Evolutionary conservation across 768 basidiomycete species (phyloP).

Genomic region (Leucogyrophana mollusca): DNA sequence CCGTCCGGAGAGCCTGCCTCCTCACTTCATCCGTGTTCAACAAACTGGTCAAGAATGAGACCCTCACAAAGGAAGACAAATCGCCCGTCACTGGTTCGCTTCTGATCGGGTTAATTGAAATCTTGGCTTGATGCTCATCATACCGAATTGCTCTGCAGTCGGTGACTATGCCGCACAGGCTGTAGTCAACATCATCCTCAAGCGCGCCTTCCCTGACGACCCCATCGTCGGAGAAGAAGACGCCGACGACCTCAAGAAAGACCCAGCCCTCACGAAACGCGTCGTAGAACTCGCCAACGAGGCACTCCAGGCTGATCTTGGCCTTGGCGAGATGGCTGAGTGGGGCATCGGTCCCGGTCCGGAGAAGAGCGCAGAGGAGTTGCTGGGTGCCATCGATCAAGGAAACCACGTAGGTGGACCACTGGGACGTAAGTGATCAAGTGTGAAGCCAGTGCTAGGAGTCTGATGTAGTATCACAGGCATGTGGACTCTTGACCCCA

Average conservation of each 20-base stretch:
- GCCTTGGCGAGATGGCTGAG: constrained; percentile 50
- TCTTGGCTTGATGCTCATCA: constrained; percentile 2
- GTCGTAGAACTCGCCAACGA: constrained; percentile 85
- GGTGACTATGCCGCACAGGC: constrained; percentile 95
- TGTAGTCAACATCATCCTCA: constrained; percentile 80
- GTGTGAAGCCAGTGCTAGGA: constrained; percentile 1
- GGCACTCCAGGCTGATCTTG: constrained; percentile 56
- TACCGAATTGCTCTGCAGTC: constrained; percentile 43
- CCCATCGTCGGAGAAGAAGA: constrained; percentile 96
- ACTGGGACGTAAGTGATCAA: constrained; percentile 62
- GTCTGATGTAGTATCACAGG: constrained; percentile 38
- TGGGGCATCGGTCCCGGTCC: constrained; percentile 75
- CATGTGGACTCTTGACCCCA: constrained; percentile 87
- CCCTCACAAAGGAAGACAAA: constrained; percentile 87
- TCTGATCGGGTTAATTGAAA: not conserved
- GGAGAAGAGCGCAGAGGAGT: constrained; percentile 49
- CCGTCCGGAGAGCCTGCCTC: constrained; percentile 83
- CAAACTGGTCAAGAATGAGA: constrained; percentile 81
- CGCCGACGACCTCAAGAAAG: constrained; percentile 67
- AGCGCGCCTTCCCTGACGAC: constrained; percentile 76
- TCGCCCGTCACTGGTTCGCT: constrained; percentile 80
- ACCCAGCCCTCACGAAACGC: constrained; percentile 48
- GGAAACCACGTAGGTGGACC: constrained; percentile 74
- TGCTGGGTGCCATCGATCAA: constrained; percentile 85
- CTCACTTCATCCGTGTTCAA: constrained; percentile 87